Evolutionary conservation across 345 rosid species (phyloP).

Genomic region (Hibiscus trionum): DNA sequence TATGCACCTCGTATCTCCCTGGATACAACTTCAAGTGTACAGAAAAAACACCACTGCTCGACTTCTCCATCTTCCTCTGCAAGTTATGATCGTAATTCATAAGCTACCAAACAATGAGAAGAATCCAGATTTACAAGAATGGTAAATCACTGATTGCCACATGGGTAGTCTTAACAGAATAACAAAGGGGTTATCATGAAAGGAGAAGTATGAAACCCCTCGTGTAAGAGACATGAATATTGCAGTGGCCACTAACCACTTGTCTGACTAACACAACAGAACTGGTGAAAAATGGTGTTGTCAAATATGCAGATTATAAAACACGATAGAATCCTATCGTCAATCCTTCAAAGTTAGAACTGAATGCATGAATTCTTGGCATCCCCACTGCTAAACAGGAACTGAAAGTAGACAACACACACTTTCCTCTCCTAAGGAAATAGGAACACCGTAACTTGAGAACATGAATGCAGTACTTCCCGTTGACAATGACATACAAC

Average conservation of each 20-base stretch:
- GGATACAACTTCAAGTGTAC: constrained; percentile 66
- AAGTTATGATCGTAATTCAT: constrained; percentile 6
- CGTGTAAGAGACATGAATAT: too few species aligned
- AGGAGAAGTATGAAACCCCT: neutral
- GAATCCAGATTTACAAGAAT: neutral
- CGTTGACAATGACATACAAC: neutral
- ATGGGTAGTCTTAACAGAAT: neutral
- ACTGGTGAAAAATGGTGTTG: neutral
- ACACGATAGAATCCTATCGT: neutral
- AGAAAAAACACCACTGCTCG: constrained; percentile 57
- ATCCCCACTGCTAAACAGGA: neutral
- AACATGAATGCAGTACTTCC: neutral
- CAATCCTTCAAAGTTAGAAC: neutral
- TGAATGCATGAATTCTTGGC: neutral
- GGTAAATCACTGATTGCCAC: neutral
- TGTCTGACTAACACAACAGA: neutral
- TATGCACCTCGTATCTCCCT: constrained; percentile 74
- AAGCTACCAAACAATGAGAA: neutral
- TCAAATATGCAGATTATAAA: neutral
- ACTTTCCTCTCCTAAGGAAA: neutral
- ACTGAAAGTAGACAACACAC: neutral
- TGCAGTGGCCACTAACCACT: too few species aligned
- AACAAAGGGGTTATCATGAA: neutral
- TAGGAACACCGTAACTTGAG: neutral
- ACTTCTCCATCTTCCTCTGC: constrained; percentile 90